phyloP scores from a whole-genome alignment of 83 land plant species.

The Larix sibirica region DNA sequence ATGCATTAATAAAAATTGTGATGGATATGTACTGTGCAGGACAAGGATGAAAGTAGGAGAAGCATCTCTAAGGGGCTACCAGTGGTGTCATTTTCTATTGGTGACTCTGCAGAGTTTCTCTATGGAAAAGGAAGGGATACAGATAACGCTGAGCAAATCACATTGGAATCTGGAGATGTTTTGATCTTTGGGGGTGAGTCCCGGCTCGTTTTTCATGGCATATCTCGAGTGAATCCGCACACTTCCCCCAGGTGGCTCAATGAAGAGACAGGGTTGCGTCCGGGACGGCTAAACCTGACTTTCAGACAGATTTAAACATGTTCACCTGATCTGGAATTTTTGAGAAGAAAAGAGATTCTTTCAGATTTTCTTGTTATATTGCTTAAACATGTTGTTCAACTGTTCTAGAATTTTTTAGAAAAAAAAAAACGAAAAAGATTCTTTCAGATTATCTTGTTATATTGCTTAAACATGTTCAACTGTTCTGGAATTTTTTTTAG shows the following conservation, averaged over 20 bases:
- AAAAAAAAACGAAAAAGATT: too few relatives aligned
- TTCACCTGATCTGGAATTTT: too few relatives aligned
- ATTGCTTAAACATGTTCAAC: too few relatives aligned
- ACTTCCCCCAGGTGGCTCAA: constrained; percentile 50
- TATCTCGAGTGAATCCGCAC: constrained; percentile 33
- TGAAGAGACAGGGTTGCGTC: constrained; percentile 49
- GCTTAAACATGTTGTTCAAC: too few relatives aligned
- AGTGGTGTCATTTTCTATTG: constrained; percentile 78
- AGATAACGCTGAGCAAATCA: constrained; percentile 44
- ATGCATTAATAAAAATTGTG: neutral
- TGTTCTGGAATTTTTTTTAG: too few relatives aligned
- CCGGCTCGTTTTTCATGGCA: constrained; percentile 73
- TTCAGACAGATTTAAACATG: constrained; percentile 54
- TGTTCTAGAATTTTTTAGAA: too few relatives aligned
- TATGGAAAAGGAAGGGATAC: constrained; percentile 57
- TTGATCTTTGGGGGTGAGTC: constrained; percentile 80
- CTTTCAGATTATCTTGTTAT: too few relatives aligned
- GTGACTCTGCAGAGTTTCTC: constrained; percentile 77
- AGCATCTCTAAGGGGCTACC: constrained; percentile 63
- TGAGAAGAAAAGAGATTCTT: too few relatives aligned
- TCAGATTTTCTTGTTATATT: too few relatives aligned
- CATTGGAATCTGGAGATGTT: constrained; percentile 78
- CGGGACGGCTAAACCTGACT: constrained; percentile 83
- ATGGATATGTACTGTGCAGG: constrained; percentile 41
- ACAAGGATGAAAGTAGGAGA: constrained; percentile 62